Conservation (phyloP, 352 stramenopile species). For the Phytophthora aleatoria region DNA sequence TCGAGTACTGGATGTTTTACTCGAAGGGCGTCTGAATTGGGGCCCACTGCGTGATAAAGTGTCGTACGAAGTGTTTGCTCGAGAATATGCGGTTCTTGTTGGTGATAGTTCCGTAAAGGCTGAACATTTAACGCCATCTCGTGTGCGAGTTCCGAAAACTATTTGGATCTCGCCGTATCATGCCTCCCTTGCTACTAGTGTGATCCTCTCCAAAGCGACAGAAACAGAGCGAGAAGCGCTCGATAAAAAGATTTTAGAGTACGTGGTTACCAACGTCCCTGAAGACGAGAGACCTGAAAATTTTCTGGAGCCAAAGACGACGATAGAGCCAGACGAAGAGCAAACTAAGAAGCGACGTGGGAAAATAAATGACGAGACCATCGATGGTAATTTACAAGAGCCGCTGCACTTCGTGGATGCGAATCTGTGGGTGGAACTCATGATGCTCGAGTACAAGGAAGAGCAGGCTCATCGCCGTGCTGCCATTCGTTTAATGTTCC, state of each 20-base stretch:
- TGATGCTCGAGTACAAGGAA: constrained; percentile 92
- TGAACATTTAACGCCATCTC: background rate
- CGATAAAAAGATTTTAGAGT: constrained; percentile 70
- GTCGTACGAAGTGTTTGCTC: constrained; percentile 61
- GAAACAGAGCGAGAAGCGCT: constrained; percentile 58
- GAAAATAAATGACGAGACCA: constrained; percentile 11
- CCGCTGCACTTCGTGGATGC: constrained; percentile 69
- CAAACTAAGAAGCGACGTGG: constrained; percentile 13
- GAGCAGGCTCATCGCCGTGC: constrained; percentile 90
- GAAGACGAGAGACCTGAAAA: constrained; percentile 54
- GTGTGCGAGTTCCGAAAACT: constrained; percentile 57
- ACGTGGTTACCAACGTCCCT: constrained; percentile 68
- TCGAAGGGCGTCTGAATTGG: constrained; percentile 61
- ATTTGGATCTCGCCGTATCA: constrained; percentile 86
- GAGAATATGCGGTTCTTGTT: constrained; percentile 44
- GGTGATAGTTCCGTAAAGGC: background rate
- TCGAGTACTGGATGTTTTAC: constrained; percentile 74
- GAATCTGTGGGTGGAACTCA: constrained; percentile 82
- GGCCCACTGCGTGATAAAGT: constrained; percentile 60
- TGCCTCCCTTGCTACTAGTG: constrained; percentile 68
- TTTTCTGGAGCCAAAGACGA: constrained; percentile 42
- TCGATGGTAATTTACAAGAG: background rate
- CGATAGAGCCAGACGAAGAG: background rate
- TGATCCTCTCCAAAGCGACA: constrained; percentile 77
- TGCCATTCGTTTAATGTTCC: constrained; percentile 93